Percentiles rank a stretch among this genome's conserved stretches.
phyloP scores from a whole-genome alignment of 306 rosid species.

The Quercus wislizeni region DNA sequence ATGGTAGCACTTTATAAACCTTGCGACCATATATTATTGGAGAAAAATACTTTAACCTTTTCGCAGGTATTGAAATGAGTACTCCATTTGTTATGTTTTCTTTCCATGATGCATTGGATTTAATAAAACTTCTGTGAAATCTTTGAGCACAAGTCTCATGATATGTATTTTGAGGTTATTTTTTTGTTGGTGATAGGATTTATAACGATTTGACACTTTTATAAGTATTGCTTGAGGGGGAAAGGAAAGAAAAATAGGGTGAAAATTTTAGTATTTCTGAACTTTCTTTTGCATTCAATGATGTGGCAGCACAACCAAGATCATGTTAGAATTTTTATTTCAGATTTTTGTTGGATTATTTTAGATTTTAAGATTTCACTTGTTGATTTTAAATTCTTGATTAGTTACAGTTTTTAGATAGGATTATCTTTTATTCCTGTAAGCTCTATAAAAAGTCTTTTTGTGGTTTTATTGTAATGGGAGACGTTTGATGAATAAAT shows the following conservation, averaged over 20 bases:
- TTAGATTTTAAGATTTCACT: no score
- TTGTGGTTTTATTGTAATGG: no score
- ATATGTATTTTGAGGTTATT: no score
- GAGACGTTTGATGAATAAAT: no score
- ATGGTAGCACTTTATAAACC: conserved; percentile 8
- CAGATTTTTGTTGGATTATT: no score
- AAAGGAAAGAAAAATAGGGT: not conserved
- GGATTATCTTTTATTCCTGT: no score
- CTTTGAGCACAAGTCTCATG: not conserved
- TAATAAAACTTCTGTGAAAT: not conserved
- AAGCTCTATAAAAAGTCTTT: no score
- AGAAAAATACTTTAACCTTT: conserved; percentile 23
- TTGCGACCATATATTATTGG: conserved; percentile 38
- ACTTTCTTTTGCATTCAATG: not conserved
- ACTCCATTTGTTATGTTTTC: not conserved
- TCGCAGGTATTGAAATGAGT: conserved; percentile 42
- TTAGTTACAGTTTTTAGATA: no score
- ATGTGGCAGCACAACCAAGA: no score
- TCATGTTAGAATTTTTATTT: no score
- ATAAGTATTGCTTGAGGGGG: not conserved
- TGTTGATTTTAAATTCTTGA: no score
- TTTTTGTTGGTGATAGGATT: not conserved
- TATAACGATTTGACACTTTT: not conserved
- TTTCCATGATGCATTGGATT: not conserved
- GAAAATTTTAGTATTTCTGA: not conserved